Conservation (phyloP, 1,284 basidiomycete species). For the Tylopilus sp. region DNA sequence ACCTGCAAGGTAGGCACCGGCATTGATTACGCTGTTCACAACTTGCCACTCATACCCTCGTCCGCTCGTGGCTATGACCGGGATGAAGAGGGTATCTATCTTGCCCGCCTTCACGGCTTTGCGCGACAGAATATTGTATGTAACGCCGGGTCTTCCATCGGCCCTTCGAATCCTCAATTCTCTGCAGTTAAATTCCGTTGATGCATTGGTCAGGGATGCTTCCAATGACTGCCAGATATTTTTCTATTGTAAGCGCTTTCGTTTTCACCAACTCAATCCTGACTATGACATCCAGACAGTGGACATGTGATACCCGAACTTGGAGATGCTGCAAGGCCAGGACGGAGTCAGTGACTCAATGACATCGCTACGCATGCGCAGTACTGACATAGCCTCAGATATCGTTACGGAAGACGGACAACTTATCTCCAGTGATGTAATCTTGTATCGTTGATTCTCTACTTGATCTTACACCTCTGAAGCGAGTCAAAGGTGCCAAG, state of each 20-base stretch:
- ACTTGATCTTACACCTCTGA: background rate
- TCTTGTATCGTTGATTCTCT: background rate
- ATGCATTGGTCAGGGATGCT: constrained; percentile 37
- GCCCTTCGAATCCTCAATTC: background rate
- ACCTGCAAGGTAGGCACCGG: too few relatives aligned
- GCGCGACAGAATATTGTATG: background rate
- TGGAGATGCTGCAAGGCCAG: background rate
- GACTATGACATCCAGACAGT: background rate
- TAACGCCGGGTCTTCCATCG: background rate
- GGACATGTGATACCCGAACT: background rate
- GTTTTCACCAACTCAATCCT: background rate
- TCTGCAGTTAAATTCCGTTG: constrained; percentile 29
- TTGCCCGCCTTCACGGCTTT: too few relatives aligned
- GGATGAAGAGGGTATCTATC: too few relatives aligned
- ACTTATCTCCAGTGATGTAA: constrained; percentile 11
- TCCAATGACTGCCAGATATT: constrained; percentile 41
- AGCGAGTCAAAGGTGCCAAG: background rate
- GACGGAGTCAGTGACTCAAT: constrained; percentile 25
- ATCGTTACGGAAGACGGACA: constrained; percentile 10
- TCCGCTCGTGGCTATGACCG: too few relatives aligned
- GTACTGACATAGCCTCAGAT: background rate
- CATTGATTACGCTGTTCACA: too few relatives aligned
- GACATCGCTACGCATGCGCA: background rate
- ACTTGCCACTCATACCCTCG: too few relatives aligned
- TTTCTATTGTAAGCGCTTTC: constrained; percentile 44